A percentile compares a stretch with the other conserved stretches of the same genome.
These are phyloP conservation scores for Moesziomyces sp. DNA, from an alignment of 1,284 basidiomycete genomes.

Conservation along the genomic window DNA sequence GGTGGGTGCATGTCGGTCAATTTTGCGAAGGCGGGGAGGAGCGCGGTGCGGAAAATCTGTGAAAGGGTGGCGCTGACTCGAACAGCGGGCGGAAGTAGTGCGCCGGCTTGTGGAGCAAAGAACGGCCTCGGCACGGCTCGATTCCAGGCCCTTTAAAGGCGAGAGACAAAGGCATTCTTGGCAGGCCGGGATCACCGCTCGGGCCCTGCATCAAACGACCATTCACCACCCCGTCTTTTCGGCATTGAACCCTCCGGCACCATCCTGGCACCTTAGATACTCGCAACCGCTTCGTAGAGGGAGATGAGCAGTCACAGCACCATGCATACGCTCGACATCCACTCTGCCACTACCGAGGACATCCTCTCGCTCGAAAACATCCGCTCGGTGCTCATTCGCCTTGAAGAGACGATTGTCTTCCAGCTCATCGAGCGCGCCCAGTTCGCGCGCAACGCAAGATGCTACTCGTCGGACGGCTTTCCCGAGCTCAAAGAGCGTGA, in stretches of 20 bases:
- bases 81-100: not conserved
- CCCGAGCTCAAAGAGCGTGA: slow-evolving; percentile 74
- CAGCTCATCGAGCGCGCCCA: slow-evolving; percentile 89
- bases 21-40: not conserved
- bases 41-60: not conserved
- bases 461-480: slow-evolving; percentile 85
- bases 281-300: not conserved
- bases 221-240: too few species aligned
- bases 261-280: not conserved
- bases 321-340: slow-evolving; percentile 58
- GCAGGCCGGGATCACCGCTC: too few species aligned
- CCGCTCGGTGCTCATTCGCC: slow-evolving; percentile 82
- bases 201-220: too few species aligned
- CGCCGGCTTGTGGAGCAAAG: too few species aligned
- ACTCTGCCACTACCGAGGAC: slow-evolving; percentile 45
- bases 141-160: too few species aligned
- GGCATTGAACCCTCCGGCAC: too few species aligned
- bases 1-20: not conserved
- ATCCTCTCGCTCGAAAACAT: slow-evolving; percentile 85
- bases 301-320: slow-evolving; percentile 47
- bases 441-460: slow-evolving; percentile 91
- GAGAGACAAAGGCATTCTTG: too few species aligned
- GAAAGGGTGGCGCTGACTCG: not conserved
- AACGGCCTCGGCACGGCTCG: too few species aligned
- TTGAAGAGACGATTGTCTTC: slow-evolving; percentile 99